Evolutionary conservation across 1,139 yeast species (phyloP).

Genomic region (Citeromyces siamensis): DNA sequence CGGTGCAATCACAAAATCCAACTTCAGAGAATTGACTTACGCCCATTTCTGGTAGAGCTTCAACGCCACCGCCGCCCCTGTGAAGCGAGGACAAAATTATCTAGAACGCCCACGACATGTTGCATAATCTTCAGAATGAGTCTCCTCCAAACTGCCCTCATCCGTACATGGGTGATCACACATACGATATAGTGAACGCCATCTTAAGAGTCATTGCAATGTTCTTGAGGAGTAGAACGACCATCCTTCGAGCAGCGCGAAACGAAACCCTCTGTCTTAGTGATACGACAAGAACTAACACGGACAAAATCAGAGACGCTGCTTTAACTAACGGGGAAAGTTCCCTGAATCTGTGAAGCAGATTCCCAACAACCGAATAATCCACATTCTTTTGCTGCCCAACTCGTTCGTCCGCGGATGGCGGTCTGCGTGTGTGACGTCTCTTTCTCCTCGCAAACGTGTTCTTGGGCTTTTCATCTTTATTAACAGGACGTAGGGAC

Average conservation of each 20-base stretch:
- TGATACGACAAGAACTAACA: not conserved
- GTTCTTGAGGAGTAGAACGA: not conserved
- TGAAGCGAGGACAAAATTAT: too few species aligned
- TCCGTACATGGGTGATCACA: not conserved
- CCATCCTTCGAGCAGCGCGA: not conserved
- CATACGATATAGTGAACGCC: constrained; percentile 3
- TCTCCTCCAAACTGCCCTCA: not conserved
- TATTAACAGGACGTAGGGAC: not conserved
- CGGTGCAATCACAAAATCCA: too few species aligned
- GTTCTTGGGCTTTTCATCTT: not conserved
- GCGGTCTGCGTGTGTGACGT: too few species aligned
- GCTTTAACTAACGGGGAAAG: not conserved
- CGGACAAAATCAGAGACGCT: not conserved
- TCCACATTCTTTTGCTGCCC: not conserved
- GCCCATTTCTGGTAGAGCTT: too few species aligned
- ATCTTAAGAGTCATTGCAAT: not conserved
- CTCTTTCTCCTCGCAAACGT: not conserved
- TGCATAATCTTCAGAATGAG: not conserved
- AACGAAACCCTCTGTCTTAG: not conserved
- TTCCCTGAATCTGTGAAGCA: not conserved
- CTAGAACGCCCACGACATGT: too few species aligned
- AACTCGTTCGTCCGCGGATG: too few species aligned
- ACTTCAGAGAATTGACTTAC: too few species aligned
- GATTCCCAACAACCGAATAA: not conserved
- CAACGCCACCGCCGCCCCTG: too few species aligned